Conservation (phyloP, 495 filamentous ascomycete species). For the Margaritispora aquatica region DNA sequence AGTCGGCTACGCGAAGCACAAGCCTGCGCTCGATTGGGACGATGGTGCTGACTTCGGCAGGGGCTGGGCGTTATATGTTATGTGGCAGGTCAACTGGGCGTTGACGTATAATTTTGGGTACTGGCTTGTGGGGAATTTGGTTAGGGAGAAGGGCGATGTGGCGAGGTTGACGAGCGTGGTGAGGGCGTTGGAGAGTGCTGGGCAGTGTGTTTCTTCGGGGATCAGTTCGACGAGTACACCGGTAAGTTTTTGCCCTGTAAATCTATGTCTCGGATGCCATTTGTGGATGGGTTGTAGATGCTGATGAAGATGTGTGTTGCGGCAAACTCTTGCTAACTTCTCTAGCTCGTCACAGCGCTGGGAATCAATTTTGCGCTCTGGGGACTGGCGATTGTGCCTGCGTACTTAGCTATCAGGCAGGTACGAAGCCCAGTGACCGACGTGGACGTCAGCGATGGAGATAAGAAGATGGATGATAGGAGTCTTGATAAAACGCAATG, state of each 20-base stretch:
- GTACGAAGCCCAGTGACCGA: too few relatives aligned
- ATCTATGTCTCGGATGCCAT: too few relatives aligned
- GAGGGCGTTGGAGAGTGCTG: background rate
- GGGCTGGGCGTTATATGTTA: background rate
- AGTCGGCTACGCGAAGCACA: background rate
- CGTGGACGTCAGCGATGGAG: too few relatives aligned
- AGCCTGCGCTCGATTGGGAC: background rate
- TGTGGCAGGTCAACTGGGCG: background rate
- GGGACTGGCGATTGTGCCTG: background rate
- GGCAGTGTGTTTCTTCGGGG: background rate
- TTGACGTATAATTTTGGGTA: background rate
- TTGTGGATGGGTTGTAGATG: background rate
- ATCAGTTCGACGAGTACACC: background rate
- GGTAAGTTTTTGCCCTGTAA: too few relatives aligned
- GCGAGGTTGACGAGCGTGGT: background rate
- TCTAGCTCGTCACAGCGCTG: background rate
- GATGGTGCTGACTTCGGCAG: background rate
- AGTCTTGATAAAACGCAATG: too few relatives aligned
- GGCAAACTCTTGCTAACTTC: background rate
- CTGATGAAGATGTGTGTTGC: background rate
- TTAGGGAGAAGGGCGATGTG: background rate
- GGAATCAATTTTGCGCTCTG: background rate
- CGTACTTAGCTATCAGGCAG: background rate
- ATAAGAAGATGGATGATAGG: too few relatives aligned
- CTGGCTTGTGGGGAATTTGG: background rate